Percentiles rank a stretch among this genome's conserved stretches.
Evolutionary conservation across 169 alveolate species (phyloP).

Genomic region (Plasmodium coatneyi): DNA sequence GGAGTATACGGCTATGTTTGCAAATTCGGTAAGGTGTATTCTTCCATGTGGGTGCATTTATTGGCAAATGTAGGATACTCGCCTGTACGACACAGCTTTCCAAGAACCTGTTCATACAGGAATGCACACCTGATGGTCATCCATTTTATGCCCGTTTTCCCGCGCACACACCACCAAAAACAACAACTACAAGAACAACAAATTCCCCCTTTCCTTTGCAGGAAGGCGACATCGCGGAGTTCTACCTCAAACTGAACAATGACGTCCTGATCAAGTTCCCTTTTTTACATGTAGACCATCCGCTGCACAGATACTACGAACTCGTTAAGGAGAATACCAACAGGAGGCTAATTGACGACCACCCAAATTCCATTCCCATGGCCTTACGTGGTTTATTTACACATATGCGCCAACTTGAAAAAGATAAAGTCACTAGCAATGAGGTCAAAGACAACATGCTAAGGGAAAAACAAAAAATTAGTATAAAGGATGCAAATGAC

Average conservation of each 20-base stretch:
- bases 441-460: constrained; percentile 31
- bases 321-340: constrained; percentile 33
- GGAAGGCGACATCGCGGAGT: constrained; percentile 68
- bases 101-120: neutral
- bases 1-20: constrained; percentile 60
- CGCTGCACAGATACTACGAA: constrained; percentile 41
- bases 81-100: neutral
- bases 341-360: neutral
- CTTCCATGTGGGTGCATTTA: neutral
- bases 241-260: constrained; percentile 48
- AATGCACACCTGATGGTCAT: neutral
- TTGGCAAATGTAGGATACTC: neutral
- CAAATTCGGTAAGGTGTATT: constrained; percentile 24
- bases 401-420: constrained; percentile 37
- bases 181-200: neutral
- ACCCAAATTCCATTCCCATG: constrained; percentile 15
- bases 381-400: constrained; percentile 13
- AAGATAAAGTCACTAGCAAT: constrained; percentile 19
- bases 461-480: constrained; percentile 45
- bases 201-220: neutral
- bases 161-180: no score
- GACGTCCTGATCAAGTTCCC: constrained; percentile 55
- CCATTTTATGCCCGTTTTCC: neutral
- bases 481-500: constrained; percentile 27
- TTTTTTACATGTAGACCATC: constrained; percentile 62